Base-by-base conservation (phyloP, 352 stramenopile species). In the Aphanomyces invadans region DNA sequence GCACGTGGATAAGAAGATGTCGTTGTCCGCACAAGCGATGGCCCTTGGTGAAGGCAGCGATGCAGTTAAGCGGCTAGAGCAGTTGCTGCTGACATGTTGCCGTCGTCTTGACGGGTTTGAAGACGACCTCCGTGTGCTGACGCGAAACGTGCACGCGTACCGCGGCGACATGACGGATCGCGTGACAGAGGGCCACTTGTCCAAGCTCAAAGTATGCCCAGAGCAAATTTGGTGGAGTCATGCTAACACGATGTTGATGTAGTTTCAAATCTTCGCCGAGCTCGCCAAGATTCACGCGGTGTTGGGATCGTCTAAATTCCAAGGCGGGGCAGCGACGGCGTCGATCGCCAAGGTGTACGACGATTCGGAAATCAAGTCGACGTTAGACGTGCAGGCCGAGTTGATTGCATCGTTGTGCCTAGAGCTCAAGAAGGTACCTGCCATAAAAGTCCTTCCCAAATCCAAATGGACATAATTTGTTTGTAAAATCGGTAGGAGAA, bases 371-470 rank as follows among this genome's bases (percentile, higher is more conserved):
- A 67, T 70, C 28, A 70, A 70, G 42, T 23, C 25, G 25, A 51
- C 52, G 23, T 33, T 70, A 19, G 65, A 70, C 32, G 29, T 59
- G 23, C 53, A 70, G 44, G 52, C 56, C 19, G 54, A 70, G 42
- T 53, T 69, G 62, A 63, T 69, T 53, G 52, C 48, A 11, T 51
- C 61, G 26, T 25, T 69, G 2, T 63, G 52, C 21, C 3, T 32
- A n/a, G 68, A 78, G 87, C 23, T 72, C 71, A n/a, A 85, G 76
- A 53, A 59, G 45, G 39, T 62, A 32, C 25, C 19, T 33, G 11
- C 26, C 11, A 19, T 46, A 12, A 62, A n/a, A 11, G 5, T 51
- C 11, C 12, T 39, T 19, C 19, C 31, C 15, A 53, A 2, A 4
- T 36, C 15, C 11, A n/a, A n/a, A n/a, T n/a, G n/a, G n/a, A n/a